These are phyloP conservation scores for Melampsora occidentalis DNA, from an alignment of 1,284 basidiomycete species.

Conservation along the genomic window DNA sequence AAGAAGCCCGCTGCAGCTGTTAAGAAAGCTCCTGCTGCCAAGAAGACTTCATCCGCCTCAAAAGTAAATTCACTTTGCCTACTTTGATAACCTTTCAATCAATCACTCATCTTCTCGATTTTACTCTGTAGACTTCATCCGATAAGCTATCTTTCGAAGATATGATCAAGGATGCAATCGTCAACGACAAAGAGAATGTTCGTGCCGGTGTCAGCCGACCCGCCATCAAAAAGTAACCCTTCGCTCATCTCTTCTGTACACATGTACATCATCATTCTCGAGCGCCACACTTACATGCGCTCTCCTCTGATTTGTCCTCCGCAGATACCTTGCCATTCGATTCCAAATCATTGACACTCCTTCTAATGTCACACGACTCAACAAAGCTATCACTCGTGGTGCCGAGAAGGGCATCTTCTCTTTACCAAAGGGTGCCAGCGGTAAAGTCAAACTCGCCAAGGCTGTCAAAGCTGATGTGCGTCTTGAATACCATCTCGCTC, in stretches of 20 bases:
- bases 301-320: background rate
- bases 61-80: background rate
- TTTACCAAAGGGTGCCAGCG: constrained; percentile 47
- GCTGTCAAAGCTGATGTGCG: constrained; percentile 30
- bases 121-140: background rate
- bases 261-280: background rate
- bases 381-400: constrained; percentile 42
- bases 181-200: constrained; percentile 41
- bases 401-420: constrained; percentile 45
- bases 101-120: background rate
- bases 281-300: background rate
- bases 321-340: constrained; percentile 39
- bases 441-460: constrained; percentile 47
- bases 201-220: constrained; percentile 39
- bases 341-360: constrained; percentile 42
- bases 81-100: background rate
- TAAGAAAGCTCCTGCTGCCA: constrained; percentile 19
- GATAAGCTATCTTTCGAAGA: constrained; percentile 30
- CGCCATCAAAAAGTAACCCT: constrained; percentile 37
- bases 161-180: constrained; percentile 41
- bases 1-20: constrained; percentile 8
- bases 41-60: constrained; percentile 2
- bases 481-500: constrained; percentile 5
- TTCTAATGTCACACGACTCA: constrained; percentile 29
- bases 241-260: background rate